Conservation (phyloP, 208 protist genomes). For the Kentomonas sorsogonicus region DNA sequence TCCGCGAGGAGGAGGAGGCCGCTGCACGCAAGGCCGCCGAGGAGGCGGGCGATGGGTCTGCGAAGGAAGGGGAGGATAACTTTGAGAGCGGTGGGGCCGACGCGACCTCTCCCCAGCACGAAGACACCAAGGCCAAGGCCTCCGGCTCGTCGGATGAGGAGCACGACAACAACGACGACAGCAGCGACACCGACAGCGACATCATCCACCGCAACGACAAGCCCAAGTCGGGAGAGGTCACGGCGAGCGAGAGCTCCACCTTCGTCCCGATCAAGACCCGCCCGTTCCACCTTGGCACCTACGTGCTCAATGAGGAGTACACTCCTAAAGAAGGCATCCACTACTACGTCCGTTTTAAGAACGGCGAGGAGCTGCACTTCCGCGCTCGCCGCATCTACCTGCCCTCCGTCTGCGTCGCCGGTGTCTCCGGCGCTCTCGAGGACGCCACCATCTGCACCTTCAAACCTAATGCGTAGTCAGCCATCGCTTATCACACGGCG, state of each 20-base stretch:
- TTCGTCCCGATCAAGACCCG: constrained; percentile 21
- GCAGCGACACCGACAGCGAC: no score
- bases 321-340: constrained; percentile 23
- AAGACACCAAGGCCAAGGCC: constrained; percentile 2
- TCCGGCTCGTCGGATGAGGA: constrained; percentile 1
- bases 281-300: constrained; percentile 33
- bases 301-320: constrained; percentile 40
- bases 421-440: constrained; percentile 15
- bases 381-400: constrained; percentile 36
- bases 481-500: no score
- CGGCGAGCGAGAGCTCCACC: constrained; percentile 7
- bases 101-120: no score
- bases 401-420: constrained; percentile 25
- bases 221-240: constrained; percentile 1
- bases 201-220: constrained; percentile 5
- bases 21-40: constrained; percentile 12
- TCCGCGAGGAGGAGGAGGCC: constrained; percentile 16
- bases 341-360: constrained; percentile 34
- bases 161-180: constrained; percentile 12
- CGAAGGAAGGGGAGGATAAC: background rate
- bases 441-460: constrained; percentile 16
- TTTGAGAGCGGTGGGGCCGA: constrained; percentile 14
- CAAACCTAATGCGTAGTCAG: no score
- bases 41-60: background rate
- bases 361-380: constrained; percentile 37